Percentiles rank a stretch among this genome's conserved stretches.
Evolutionary conservation across 768 basidiomycete species (phyloP).

Genomic region (Calocera cornea): DNA sequence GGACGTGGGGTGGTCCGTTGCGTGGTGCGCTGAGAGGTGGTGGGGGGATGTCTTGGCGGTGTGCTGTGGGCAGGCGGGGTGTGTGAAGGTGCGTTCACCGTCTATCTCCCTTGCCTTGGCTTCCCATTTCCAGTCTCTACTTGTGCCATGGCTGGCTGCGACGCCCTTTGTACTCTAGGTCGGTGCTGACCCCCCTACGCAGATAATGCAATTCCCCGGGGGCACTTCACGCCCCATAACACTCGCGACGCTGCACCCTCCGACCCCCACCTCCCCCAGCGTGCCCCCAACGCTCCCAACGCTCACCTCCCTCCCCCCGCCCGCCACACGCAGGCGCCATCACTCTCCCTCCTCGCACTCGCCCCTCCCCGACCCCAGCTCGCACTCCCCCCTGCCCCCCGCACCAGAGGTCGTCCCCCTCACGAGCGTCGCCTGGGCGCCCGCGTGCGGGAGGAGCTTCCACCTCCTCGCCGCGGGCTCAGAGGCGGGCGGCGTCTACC

Average conservation of each 20-base stretch:
- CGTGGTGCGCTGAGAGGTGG: conserved; percentile 92
- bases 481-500: conserved; percentile 74
- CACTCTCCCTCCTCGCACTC: conserved; percentile 20
- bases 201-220: conserved; percentile 61
- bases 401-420: conserved; percentile 38
- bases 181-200: conserved; percentile 9
- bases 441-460: conserved; percentile 83
- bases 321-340: conserved; percentile 13
- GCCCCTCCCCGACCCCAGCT: conserved; percentile 18
- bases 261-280: conserved; percentile 1
- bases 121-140: too few species aligned
- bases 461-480: conserved; percentile 87
- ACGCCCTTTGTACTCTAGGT: too few species aligned
- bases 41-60: conserved; percentile 87
- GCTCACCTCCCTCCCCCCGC: conserved; percentile 23
- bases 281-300: conserved; percentile 2
- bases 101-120: too few species aligned
- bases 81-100: conserved; percentile 48
- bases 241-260: conserved; percentile 42
- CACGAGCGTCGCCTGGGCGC: conserved; percentile 83
- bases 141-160: too few species aligned
- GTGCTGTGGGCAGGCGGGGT: conserved; percentile 53
- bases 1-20: conserved; percentile 83
- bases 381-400: conserved; percentile 25
- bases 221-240: conserved; percentile 52